These are phyloP conservation scores for Dissophora ornata DNA, from an alignment of 192 early-diverging fungal genomes.

Conservation along the genomic window DNA sequence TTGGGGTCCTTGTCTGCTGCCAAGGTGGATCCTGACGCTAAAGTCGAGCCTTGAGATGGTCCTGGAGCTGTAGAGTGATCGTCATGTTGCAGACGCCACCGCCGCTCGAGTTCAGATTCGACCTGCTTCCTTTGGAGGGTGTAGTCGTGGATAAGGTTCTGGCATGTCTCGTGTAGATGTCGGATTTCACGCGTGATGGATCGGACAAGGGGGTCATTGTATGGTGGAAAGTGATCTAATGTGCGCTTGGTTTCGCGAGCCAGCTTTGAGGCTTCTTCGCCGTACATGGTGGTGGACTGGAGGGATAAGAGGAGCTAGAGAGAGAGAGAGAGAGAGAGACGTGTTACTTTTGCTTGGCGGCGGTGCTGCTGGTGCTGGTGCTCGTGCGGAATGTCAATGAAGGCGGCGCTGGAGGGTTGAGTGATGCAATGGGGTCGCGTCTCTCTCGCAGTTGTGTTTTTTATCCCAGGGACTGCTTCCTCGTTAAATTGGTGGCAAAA, in stretches of 20 bases:
- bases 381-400: no score
- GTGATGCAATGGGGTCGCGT: no score
- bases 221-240: slow-evolving; percentile 74
- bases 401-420: no score
- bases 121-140: slow-evolving; percentile 19
- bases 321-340: not conserved
- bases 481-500: no score
- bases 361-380: no score
- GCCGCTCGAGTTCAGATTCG: slow-evolving; percentile 17
- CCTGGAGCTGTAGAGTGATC: no score
- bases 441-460: no score
- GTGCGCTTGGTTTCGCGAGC: slow-evolving; percentile 85
- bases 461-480: no score
- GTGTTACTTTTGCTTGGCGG: no score
- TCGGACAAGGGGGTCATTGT: slow-evolving; percentile 85
- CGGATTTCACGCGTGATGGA: slow-evolving; percentile 85
- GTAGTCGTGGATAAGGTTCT: slow-evolving; percentile 56
- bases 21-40: not conserved
- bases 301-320: not conserved
- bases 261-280: slow-evolving; percentile 83
- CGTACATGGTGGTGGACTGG: slow-evolving; percentile 63
- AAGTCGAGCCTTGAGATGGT: not conserved
- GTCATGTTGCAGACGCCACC: slow-evolving; percentile 21
- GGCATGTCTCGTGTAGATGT: slow-evolving; percentile 64
- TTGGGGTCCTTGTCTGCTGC: slow-evolving; percentile 19